Evolutionary conservation across 805 yeast genomes (phyloP), one percentile per base, ranked within the genome.

Genomic region (Priceomyces carsonii): DNA sequence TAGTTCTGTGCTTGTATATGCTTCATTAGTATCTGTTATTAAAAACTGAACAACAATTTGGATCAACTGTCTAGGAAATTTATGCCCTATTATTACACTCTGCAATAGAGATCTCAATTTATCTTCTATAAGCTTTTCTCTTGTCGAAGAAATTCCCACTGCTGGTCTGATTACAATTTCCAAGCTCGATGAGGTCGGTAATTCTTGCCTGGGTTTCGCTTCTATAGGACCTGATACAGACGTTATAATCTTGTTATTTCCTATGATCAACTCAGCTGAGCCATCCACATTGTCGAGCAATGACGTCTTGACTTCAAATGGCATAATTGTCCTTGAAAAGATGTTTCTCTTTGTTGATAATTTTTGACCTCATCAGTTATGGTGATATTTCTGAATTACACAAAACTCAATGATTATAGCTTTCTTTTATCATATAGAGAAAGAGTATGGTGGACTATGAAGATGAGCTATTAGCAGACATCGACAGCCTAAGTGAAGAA

Each of bases 191-290:
- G 72, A 67, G 10, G 85, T 81, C 8, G 97, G 96, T 21, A 81
- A 59, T 55, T 91, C 98, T 53, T 89, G 95, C 47, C 91, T 75
- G 9, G 78, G 61, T 55, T 82, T 83, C 8, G 87, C 81, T 51
- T 91, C 97, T 19, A 91, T 74, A 0, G 99, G 99, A 0, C 99
- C 99, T 1, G 90, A 75, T 1, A 91, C 90, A 0, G 96, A 80
- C 27, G 82, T 78, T 2, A 90, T 61, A 3, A 85, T 80, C 38
- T 75, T 75, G 1, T 84, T 77, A 12, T 57, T 57, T 2, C 74
- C 77, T n/a, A 63, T 55, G 10, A 61, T 54, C 38, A 80, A 66
- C 16, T 73, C 73, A 1, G 91, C 80, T 1, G 95, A 85, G 1
- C 97, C 97, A 56, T 88, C 96, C 2, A 82, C 91, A 43, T 79